Base-by-base conservation (phyloP, 805 yeast genomes). In the Suhomyces faveliae region DNA sequence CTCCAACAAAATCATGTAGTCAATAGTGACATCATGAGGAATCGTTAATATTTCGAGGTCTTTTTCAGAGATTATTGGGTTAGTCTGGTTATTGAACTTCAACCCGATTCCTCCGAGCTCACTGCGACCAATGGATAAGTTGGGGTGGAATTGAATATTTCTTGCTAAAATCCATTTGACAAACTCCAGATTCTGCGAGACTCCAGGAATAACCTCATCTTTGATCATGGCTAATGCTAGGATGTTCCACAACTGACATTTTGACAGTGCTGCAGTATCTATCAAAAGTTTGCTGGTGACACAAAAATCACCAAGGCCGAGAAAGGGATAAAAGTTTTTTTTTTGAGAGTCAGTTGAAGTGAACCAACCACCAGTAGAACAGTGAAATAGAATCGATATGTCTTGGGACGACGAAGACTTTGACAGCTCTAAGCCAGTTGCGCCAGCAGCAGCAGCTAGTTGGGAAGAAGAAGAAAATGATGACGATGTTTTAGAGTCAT, bases 351-450 rank as follows among this genome's bases (percentile, higher is more conserved):
- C 23, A 19, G 15, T n/a, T 30, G 20, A 20, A 17, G 23, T 24
- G 19, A 37, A 25, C 15, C 11, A 37, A 24, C 35, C 30, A 21
- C 23, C 40, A 21, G n/a, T 19, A 37, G 17, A 37, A 11, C 13
- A 37, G 25, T 37, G 5, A 37, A n/a, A 21, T 37, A 37, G 40
- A 19, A 37, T 10, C 24, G 8, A 40, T 11, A 81, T 71, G 70
- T 74, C 80, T 48, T 76, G 83, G 80, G 97, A 89, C 79, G 96
- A 89, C 81, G 96, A 90, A 73, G 96, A 87, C 62, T 86, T 88
- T 64, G 92, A 83, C 48, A 81, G 85, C 52, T 49, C 63, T 30
- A 50, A 48, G 33, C 61, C 67, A 12, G 60, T 74, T 20, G 68
- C 66, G 43, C 74, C 77, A 42, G 79, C 78, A 15, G 79, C 79